Evolutionary conservation across 2,329 filamentous ascomycete genomes (phyloP).

Genomic region (Neonectria ditissima): DNA sequence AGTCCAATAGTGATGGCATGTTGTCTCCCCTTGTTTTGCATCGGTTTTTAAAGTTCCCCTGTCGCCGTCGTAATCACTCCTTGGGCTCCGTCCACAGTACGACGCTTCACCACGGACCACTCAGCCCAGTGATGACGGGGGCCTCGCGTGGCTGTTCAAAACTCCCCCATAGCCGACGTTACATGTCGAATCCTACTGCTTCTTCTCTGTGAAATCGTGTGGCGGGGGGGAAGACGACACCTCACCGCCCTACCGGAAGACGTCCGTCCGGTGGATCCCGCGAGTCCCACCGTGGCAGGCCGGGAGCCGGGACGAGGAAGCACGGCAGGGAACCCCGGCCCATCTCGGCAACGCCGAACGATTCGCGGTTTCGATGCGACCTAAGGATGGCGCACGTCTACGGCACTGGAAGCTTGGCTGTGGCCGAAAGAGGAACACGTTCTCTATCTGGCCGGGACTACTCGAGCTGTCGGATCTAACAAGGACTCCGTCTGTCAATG

Average conservation of each 20-base stretch:
- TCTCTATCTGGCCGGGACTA: not conserved
- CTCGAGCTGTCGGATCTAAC: slow-evolving; percentile 1
- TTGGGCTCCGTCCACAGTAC: no score
- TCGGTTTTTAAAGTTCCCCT: no score
- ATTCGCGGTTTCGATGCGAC: slow-evolving; percentile 5
- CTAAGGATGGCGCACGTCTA: slow-evolving; percentile 12
- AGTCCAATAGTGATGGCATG: not conserved
- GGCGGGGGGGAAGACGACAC: no score
- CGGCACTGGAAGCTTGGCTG: not conserved
- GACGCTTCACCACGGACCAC: no score
- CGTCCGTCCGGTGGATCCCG: not conserved
- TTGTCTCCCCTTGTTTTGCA: no score
- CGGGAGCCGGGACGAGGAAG: not conserved
- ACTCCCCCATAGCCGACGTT: not conserved
- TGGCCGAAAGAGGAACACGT: not conserved
- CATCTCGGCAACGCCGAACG: not conserved
- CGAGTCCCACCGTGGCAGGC: slow-evolving; percentile 6
- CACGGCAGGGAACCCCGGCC: no score
- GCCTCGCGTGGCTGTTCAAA: not conserved
- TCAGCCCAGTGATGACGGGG: no score
- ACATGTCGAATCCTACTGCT: slow-evolving; percentile 5
- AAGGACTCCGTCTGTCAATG: not conserved
- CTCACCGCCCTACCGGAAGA: slow-evolving; percentile 3
- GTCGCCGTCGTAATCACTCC: not conserved
- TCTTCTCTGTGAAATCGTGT: not conserved